These are phyloP conservation scores for Pseudohalonectria lignicola DNA, from an alignment of 2,329 filamentous ascomycete species.

Conservation along the genomic window DNA sequence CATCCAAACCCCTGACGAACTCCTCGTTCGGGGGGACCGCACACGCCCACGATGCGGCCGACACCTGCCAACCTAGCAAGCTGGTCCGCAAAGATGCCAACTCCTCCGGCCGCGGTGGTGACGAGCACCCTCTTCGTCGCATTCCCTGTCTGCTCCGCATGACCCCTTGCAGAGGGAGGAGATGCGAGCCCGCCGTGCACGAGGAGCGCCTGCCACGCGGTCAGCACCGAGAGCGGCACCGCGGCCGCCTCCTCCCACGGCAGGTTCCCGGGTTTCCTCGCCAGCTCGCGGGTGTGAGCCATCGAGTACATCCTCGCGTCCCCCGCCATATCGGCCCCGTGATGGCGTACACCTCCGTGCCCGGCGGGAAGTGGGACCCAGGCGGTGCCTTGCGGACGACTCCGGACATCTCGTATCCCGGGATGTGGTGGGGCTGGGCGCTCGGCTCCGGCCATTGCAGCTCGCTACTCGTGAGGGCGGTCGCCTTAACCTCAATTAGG, in stretches of 20 bases:
- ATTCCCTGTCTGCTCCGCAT: conserved; percentile 2
- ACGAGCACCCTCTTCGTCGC: conserved; percentile 11
- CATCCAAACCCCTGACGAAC: conserved; percentile 9
- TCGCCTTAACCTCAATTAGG: conserved; percentile 17
- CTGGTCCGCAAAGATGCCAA: conserved; percentile 14
- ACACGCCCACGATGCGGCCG: conserved; percentile 9
- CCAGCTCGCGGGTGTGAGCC: conserved; percentile 9
- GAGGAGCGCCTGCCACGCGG: conserved; percentile 14
- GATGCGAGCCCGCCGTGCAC: conserved; percentile 6
- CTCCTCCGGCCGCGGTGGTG: conserved; percentile 11
- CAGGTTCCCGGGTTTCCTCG: conserved; percentile 10
- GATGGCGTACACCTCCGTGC: conserved; percentile 17
- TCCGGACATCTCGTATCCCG: conserved; percentile 19
- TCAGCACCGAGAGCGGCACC: conserved; percentile 11
- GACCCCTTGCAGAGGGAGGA: conserved; percentile 1
- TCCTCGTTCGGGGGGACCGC: conserved; percentile 7
- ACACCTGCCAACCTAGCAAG: conserved; percentile 11
- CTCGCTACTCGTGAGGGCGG: conserved; percentile 17
- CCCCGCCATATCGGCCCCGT: conserved; percentile 12
- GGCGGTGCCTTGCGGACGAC: conserved; percentile 13
- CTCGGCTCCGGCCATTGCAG: conserved; percentile 12
- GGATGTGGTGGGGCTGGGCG: conserved; percentile 6
- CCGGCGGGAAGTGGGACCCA: conserved; percentile 13
- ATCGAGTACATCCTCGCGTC: conserved; percentile 9
- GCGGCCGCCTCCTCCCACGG: conserved; percentile 13